Base-by-base conservation (phyloP, 2,329 filamentous ascomycete genomes). In the Cercospora zeina region DNA sequence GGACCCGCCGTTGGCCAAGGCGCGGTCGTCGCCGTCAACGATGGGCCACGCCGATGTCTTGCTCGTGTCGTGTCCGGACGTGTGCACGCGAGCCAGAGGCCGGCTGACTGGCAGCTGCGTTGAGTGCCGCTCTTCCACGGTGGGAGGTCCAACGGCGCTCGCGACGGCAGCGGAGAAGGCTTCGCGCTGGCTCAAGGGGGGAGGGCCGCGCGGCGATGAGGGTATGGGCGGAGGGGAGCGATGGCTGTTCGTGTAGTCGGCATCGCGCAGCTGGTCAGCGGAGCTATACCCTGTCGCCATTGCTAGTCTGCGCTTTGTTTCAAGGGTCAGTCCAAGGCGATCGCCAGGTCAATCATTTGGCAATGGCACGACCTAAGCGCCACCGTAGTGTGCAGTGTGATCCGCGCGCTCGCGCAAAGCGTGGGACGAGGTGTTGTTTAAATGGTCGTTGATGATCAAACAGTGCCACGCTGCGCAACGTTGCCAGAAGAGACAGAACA, bases 161-260 rank as follows among this genome's bases (percentile, higher is more conserved):
- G 56, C 56, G 56, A 58, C 56, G 56, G 56, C 56, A 51, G 45
- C 42, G 42, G 56, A 58, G 56, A 58, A 58, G 30, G 42, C 42
- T 37, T 58, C 56, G 31, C 56, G 56, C 33, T 50, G 56, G 10
- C 16, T 58, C 27, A 34, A 3, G 31, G 45, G 27, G 19, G 37
- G 19, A 14, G 49, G 50, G 8, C 11, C 16, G 14, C 16, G 33
- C 16, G 61, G 51, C n/a, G 56, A 49, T 31, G 33, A 58, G 49
- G 64, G 68, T 21, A 62, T 61, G 49, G 60, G 64, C 45, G 68
- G 66, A 30, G 66, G 63, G 31, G 61, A 21, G 42, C 69, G 67
- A 61, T 70, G 69, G 21, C 66, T 59, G 31, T 59, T 37, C 19
- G 62, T 66, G 58, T 70, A 70, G 63, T 70, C 68, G 34, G 59